Evolutionary conservation across 2,329 filamentous ascomycete species (phyloP).

Genomic region (Sporothrix luriei): DNA sequence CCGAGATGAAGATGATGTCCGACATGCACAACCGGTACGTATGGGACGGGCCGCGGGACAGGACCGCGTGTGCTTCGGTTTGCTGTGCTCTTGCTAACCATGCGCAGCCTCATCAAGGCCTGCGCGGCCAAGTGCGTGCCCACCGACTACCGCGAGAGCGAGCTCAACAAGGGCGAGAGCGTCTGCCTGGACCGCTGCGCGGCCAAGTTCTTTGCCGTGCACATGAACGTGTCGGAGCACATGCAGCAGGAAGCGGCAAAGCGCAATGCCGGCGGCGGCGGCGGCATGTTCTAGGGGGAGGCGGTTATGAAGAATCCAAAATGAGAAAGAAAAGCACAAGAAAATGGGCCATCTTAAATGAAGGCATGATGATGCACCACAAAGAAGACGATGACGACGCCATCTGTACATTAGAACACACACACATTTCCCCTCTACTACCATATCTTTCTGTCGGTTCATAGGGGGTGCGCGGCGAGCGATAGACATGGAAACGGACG

Average conservation of each 20-base stretch:
- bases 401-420: conserved; percentile 25
- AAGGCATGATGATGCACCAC: not conserved
- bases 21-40: conserved; percentile 98
- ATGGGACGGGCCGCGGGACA: no score
- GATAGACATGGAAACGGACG: conserved; percentile 4
- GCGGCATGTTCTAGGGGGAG: conserved; percentile 44
- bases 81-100: not conserved
- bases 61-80: not conserved
- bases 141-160: conserved; percentile 86
- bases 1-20: conserved; percentile 91
- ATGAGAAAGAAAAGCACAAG: not conserved
- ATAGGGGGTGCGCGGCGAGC: not conserved
- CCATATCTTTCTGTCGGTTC: conserved; percentile 10
- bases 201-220: conserved; percentile 97
- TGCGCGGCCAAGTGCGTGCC: conserved; percentile 96
- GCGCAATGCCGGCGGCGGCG: conserved; percentile 60
- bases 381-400: not conserved
- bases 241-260: conserved; percentile 84
- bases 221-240: conserved; percentile 95
- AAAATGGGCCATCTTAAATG: not conserved
- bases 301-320: not conserved
- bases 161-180: conserved; percentile 98
- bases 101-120: conserved; percentile 73
- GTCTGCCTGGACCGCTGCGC: conserved; percentile 98
- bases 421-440: conserved; percentile 18